Percentiles rank a stretch among this genome's conserved stretches.
These are phyloP conservation scores for Ustilago bromivora DNA, from an alignment of 1,284 basidiomycete genomes.

Conservation along the genomic window DNA sequence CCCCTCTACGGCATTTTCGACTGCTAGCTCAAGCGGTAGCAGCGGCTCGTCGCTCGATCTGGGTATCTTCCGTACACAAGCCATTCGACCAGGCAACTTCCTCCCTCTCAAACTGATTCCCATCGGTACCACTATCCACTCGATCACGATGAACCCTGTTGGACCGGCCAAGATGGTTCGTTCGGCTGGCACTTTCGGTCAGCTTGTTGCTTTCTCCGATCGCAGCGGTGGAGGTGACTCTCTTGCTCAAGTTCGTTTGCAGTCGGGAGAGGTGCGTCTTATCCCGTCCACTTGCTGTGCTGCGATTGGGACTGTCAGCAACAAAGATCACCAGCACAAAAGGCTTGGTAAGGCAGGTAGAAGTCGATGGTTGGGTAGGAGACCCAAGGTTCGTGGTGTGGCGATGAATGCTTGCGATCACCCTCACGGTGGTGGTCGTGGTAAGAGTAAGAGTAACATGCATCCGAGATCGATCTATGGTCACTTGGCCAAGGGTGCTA, in stretches of 20 bases:
- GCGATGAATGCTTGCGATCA: conserved; percentile 99
- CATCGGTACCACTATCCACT: conserved; percentile 89
- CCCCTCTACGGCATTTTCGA: conserved; percentile 8
- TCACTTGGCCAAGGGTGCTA: conserved; percentile 88
- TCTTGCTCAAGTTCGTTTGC: conserved; percentile 86
- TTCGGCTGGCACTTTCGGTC: conserved; percentile 87
- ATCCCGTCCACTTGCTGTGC: conserved; percentile 86
- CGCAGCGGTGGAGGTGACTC: conserved; percentile 70
- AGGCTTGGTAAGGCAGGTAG: conserved; percentile 92
- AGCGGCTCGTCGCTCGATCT: conserved; percentile 76
- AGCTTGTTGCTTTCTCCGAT: conserved; percentile 73
- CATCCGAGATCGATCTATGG: conserved; percentile 79
- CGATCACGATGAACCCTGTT: conserved; percentile 80
- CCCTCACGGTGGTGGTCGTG: conserved; percentile 97
- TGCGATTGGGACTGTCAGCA: conserved; percentile 91
- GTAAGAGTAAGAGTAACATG: conserved; percentile 92
- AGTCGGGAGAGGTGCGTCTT: conserved; percentile 91
- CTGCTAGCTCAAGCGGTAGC: conserved; percentile 42
- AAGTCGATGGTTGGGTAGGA: conserved; percentile 85
- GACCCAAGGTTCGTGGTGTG: conserved; percentile 92
- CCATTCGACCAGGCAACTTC: conserved; percentile 91
- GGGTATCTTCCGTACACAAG: conserved; percentile 85
- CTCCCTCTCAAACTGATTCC: conserved; percentile 92
- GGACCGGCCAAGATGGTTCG: conserved; percentile 87
- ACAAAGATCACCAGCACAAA: conserved; percentile 87